Evolutionary conservation across 2,329 filamentous ascomycete genomes (phyloP), one percentile per base, ranked within the genome.

Genomic region (Colletotrichum salicis): DNA sequence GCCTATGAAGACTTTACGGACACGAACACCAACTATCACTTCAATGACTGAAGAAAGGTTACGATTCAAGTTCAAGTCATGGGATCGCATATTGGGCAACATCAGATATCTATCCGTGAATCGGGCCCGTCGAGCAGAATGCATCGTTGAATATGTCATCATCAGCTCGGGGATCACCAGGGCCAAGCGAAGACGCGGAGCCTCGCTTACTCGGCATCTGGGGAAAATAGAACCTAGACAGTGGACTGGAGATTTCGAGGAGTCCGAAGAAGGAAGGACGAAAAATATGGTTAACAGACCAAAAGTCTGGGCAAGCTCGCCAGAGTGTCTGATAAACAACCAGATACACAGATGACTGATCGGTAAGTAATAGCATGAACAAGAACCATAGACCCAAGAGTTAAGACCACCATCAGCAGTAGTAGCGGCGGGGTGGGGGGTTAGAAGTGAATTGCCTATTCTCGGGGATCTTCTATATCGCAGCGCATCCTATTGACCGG

Each of bases 401-500:
- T 29, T 29, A 29, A 29, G 45, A 52, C 41, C 37, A 62, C 29
- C 8, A 29, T 37, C 29, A 48, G 31, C 27, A n/a, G 35, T 35
- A 22, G 22, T 24, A 60, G 15, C 24, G 27, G n/a, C 29, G 29
- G n/a, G n/a, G 33, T 12, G 41, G n/a, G 33, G 11, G 41, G 68
- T 71, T 58, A 52, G 58, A 24, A 55, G 48, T 64, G 65, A 45
- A 69, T 64, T 69, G 65, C 7, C 55, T 56, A 69, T 64, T 55
- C 45, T 71, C 65, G 69, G 65, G 63, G 65, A 60, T 59, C 33
- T 35, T 31, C 22, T 29, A 60, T 51, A 64, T 64, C 55, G 11
- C 52, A 12, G 59, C 65, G 22, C 65, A 64, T 72, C 55, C 35
- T 72, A 61, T 70, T 51, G 45, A 72, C 65, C 41, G 19, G 70